Conservation (phyloP, 2,329 filamentous ascomycete species). For the Xylaria multiplex region DNA sequence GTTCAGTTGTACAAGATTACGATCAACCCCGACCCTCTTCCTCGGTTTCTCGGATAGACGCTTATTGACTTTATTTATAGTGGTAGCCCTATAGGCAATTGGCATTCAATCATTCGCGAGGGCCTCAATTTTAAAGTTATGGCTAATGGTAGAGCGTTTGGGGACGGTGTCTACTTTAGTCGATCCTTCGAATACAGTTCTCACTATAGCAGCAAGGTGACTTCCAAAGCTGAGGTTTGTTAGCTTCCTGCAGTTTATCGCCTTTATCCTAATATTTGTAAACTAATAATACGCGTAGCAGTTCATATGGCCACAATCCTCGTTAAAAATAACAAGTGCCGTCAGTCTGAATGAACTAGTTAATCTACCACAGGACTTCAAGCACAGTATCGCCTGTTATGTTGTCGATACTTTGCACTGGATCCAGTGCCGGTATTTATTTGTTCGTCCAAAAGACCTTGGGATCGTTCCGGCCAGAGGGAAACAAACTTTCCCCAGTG, state of each 20-base stretch:
- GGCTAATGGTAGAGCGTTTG: constrained; percentile 74
- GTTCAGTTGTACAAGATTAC: background rate
- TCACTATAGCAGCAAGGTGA: constrained; percentile 55
- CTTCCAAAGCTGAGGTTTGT: background rate
- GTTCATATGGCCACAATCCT: constrained; percentile 71
- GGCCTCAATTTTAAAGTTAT: constrained; percentile 77
- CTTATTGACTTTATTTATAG: constrained; percentile 23
- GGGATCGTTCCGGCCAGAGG: too few relatives aligned
- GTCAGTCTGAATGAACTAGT: constrained; percentile 87
- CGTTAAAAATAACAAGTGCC: constrained; percentile 66
- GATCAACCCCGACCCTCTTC: background rate
- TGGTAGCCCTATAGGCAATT: constrained; percentile 79
- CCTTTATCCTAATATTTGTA: background rate
- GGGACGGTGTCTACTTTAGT: constrained; percentile 86
- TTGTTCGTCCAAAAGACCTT: constrained; percentile 55
- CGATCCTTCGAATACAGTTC: constrained; percentile 65
- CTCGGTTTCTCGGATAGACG: background rate
- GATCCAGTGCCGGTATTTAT: constrained; percentile 90
- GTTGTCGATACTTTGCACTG: constrained; percentile 82
- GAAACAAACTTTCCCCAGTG: background rate
- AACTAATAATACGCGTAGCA: constrained; percentile 4
- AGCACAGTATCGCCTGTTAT: constrained; percentile 65
- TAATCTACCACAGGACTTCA: constrained; percentile 74
- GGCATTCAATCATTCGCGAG: constrained; percentile 88
- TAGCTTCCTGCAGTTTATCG: background rate